Percentiles rank a stretch among this genome's conserved stretches.
Evolutionary conservation across 1,284 basidiomycete species (phyloP).

Genomic region (Gomphus bonarii): DNA sequence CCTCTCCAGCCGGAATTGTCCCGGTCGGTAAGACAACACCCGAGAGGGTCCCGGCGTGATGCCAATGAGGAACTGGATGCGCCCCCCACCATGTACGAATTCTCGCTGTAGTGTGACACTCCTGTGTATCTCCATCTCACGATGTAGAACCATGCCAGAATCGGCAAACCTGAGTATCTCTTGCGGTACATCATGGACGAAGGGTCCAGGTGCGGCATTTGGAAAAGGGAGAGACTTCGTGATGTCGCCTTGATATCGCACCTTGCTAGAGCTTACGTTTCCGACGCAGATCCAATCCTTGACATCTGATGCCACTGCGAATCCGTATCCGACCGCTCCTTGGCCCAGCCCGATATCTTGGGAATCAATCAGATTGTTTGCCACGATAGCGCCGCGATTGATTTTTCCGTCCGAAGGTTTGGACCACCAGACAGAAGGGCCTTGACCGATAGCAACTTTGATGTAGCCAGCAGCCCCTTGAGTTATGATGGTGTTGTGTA

Average conservation of each 20-base stretch:
- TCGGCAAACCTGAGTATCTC: not conserved
- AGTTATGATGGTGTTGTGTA: slow-evolving; percentile 17
- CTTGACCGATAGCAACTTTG: slow-evolving; percentile 18
- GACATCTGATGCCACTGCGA: slow-evolving; percentile 11
- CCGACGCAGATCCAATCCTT: slow-evolving; percentile 11
- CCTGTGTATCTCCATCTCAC: not conserved
- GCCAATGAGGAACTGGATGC: slow-evolving; percentile 1
- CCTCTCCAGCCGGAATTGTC: slow-evolving; percentile 4
- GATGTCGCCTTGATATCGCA: slow-evolving; percentile 12
- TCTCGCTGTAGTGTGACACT: slow-evolving; percentile 7
- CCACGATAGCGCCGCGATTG: slow-evolving; percentile 15
- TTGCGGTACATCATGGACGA: slow-evolving; percentile 9
- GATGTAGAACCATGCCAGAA: not conserved
- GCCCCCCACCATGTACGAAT: slow-evolving; percentile 4
- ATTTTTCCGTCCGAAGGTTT: slow-evolving; percentile 12
- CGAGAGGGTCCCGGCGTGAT: slow-evolving; percentile 7
- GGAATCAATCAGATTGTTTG: slow-evolving; percentile 11
- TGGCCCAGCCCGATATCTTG: not conserved
- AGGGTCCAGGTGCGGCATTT: slow-evolving; percentile 12
- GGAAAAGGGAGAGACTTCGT: slow-evolving; percentile 2
- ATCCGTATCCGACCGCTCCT: slow-evolving; percentile 12
- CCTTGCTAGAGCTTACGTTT: slow-evolving; percentile 7
- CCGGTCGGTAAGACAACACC: slow-evolving; percentile 5
- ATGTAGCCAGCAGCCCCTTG: slow-evolving; percentile 15
- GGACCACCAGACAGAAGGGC: slow-evolving; percentile 13